Base-by-base conservation (phyloP, 2,329 filamentous ascomycete species). In the Neopestalotiopsis sp. region DNA sequence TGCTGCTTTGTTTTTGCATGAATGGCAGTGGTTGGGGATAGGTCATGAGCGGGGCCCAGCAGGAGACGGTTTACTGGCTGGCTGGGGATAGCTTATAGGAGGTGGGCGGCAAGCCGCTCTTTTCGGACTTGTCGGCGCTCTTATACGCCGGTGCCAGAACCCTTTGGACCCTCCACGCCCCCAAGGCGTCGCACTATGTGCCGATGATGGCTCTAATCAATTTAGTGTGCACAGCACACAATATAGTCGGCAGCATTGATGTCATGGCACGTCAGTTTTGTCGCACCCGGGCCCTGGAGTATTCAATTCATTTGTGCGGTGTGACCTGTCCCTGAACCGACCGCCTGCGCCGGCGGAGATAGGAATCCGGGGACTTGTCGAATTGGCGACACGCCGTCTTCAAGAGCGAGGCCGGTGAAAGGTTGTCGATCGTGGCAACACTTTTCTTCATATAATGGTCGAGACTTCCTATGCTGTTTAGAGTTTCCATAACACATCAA, bases 51-150 rank as follows among this genome's bases (percentile, higher is more conserved):
- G 34, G 34, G 34, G 24, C 24, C 24, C 24, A 3, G 24, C 24
- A 28, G 24, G 24, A 28, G 24, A 4, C 24, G 24, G 24, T 28
- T 28, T 28, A 28, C 24, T 28, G 24, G 24, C 24, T 28, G 24
- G 24, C 3, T 28, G 24, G 24, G 24, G 24, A 4, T 4, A 28
- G 24, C 10, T 38, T 38, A 38, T 38, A 38, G 34, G 34, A 10
- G 24, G 24, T 28, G 34, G 34, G 34, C 34, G 34, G 34, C 24
- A 28, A 49, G n/a, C n/a, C 34, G 17, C n/a, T 52, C 9, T 52
- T 52, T 52, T 52, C 45, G 45, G 45, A 52, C 45, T 52, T 52
- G n/a, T 52, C 45, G 45, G 45, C 45, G n/a, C 20, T 52, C 45
- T 52, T 20, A n/a, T 24, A 7, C 5, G 45, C 45, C 45, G 45